These are phyloP conservation scores for Tolypocladium capitatum DNA, from an alignment of 2,329 filamentous ascomycete genomes.

Conservation along the genomic window DNA sequence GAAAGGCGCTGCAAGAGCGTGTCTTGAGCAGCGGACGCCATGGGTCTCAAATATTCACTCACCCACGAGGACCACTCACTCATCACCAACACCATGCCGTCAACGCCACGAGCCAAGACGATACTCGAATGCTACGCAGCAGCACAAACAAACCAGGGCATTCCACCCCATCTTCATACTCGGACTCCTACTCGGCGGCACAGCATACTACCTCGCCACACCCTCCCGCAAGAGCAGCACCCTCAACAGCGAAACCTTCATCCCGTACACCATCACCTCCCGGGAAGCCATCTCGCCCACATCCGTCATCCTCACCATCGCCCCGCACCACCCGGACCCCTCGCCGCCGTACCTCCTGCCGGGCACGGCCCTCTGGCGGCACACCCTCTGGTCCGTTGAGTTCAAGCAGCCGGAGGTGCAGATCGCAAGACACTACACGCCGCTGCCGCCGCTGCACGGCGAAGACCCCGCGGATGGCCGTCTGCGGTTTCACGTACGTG, in stretches of 20 bases:
- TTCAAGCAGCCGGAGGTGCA: slow-evolving; percentile 91
- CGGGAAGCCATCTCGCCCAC: slow-evolving; percentile 52
- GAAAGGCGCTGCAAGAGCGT: neutral
- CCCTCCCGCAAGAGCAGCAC: slow-evolving; percentile 11
- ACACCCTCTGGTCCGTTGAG: slow-evolving; percentile 76
- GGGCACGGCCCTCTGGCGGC: slow-evolving; percentile 14
- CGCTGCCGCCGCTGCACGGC: slow-evolving; percentile 46
- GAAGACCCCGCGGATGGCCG: slow-evolving; percentile 22
- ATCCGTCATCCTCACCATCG: slow-evolving; percentile 55
- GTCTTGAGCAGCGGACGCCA: neutral
- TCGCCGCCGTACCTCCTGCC: slow-evolving; percentile 14
- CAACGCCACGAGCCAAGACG: neutral
- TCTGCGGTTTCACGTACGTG: slow-evolving; percentile 66
- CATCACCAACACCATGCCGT: neutral
- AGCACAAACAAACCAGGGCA: slow-evolving; percentile 16
- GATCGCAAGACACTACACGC: slow-evolving; percentile 84
- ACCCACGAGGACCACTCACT: neutral
- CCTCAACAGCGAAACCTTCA: slow-evolving; percentile 49
- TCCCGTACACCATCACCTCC: slow-evolving; percentile 49
- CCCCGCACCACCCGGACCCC: slow-evolving; percentile 22
- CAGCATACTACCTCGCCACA: slow-evolving; percentile 13
- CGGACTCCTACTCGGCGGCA: slow-evolving; percentile 10
- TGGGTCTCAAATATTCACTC: neutral
- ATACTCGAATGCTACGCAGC: neutral
- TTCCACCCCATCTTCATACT: slow-evolving; percentile 11